Evolutionary conservation across 2,329 filamentous ascomycete genomes (phyloP).

Genomic region (Rosellinia necatrix): DNA sequence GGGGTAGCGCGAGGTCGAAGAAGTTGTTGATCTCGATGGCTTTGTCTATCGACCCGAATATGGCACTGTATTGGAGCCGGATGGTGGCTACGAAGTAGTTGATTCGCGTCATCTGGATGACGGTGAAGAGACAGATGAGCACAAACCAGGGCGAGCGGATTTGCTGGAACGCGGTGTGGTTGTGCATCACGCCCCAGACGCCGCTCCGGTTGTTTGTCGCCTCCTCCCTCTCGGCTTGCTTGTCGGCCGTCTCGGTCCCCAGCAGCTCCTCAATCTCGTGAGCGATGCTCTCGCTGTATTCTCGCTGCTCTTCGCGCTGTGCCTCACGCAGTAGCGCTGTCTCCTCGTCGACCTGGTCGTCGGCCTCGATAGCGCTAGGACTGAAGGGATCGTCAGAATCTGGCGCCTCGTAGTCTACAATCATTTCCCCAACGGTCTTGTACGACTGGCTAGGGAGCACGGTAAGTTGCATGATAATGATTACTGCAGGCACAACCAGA

Average conservation of each 20-base stretch:
- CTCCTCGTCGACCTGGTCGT: constrained; percentile 64
- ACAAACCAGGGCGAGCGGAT: constrained; percentile 83
- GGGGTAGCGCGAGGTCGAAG: constrained; percentile 83
- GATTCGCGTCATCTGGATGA: constrained; percentile 78
- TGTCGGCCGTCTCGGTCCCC: constrained; percentile 63
- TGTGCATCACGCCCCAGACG: constrained; percentile 87
- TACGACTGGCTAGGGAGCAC: constrained; percentile 78
- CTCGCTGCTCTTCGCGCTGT: constrained; percentile 60
- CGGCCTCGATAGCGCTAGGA: constrained; percentile 41
- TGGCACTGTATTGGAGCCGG: constrained; percentile 76
- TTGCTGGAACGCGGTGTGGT: constrained; percentile 70
- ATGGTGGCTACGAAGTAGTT: constrained; percentile 94
- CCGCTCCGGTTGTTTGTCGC: constrained; percentile 72
- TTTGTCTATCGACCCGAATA: constrained; percentile 65
- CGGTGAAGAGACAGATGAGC: constrained; percentile 80
- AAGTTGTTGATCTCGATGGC: constrained; percentile 77
- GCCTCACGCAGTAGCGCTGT: constrained; percentile 60
- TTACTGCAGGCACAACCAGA: constrained; percentile 69
- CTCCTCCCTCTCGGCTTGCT: constrained; percentile 70
- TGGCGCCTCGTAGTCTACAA: constrained; percentile 69
- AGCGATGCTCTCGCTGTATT: constrained; percentile 65
- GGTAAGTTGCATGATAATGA: constrained; percentile 68
- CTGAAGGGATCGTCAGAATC: constrained; percentile 40
- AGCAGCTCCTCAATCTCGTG: constrained; percentile 76
- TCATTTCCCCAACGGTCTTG: constrained; percentile 83